A percentile compares a stretch with the other conserved stretches of the same genome.
Conservation (phyloP, 352 stramenopile species). For the Pythium oligandrum region DNA sequence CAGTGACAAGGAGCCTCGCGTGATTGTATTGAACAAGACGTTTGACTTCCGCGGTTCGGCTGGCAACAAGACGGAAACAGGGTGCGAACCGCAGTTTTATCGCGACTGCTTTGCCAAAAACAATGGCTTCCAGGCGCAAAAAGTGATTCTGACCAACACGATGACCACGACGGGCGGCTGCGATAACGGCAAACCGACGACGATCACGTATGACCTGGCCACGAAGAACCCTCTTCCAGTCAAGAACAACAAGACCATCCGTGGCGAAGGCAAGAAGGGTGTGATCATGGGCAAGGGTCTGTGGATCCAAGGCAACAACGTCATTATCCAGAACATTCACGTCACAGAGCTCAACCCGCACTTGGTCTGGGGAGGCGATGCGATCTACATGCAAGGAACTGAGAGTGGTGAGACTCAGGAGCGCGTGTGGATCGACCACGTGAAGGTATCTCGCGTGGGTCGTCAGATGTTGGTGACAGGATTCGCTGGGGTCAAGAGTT, state of each 20-base stretch:
- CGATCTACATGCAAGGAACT: slow-evolving; percentile 20
- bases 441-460: slow-evolving; percentile 29
- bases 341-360: slow-evolving; percentile 51
- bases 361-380: slow-evolving; percentile 28
- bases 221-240: slow-evolving; percentile 24
- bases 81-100: slow-evolving; percentile 35
- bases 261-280: slow-evolving; percentile 27
- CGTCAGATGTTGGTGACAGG: slow-evolving; percentile 39
- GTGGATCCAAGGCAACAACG: slow-evolving; percentile 28
- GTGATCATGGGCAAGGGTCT: slow-evolving; percentile 40
- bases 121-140: slow-evolving; percentile 44
- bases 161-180: slow-evolving; percentile 51
- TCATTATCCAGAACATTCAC: slow-evolving; percentile 55
- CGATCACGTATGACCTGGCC: slow-evolving; percentile 42
- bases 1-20: slow-evolving; percentile 28
- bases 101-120: slow-evolving; percentile 43
- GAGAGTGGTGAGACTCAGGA: slow-evolving; percentile 16
- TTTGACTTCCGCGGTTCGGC: slow-evolving; percentile 54
- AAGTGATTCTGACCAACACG: slow-evolving; percentile 43
- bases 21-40: slow-evolving; percentile 43
- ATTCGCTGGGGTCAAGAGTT: slow-evolving; percentile 21
- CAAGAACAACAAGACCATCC: slow-evolving; percentile 35
- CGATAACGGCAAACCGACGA: slow-evolving; percentile 24
- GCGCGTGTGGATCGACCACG: slow-evolving; percentile 46
- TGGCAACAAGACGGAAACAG: slow-evolving; percentile 36